Evolutionary conservation across 176 grass and related monocot species (phyloP).

Genomic region (Zoysia pacifica): DNA sequence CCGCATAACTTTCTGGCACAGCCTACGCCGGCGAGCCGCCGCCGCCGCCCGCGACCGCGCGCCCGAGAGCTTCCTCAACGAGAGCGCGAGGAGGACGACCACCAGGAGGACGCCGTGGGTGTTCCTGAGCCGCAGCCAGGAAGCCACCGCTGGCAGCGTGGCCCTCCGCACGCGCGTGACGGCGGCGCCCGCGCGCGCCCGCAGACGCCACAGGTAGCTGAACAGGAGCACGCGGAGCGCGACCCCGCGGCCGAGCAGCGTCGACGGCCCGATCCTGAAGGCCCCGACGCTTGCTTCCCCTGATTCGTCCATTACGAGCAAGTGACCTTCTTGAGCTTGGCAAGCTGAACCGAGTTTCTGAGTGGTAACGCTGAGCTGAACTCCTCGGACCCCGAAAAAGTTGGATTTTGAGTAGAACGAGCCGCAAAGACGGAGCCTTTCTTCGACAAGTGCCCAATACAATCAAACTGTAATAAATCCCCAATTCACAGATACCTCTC

Average conservation of each 20-base stretch:
- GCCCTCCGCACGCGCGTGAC: slow-evolving; percentile 28
- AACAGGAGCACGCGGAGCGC: slow-evolving; percentile 77
- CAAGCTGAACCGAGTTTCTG: neutral
- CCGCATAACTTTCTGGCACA: slow-evolving; percentile 65
- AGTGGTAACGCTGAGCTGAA: slow-evolving; percentile 10
- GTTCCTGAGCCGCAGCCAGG: slow-evolving; percentile 76
- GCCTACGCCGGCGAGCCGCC: slow-evolving; percentile 56
- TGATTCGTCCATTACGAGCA: slow-evolving; percentile 54
- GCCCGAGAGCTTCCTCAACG: slow-evolving; percentile 55
- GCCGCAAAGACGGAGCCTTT: neutral
- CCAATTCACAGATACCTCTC: slow-evolving; percentile 6
- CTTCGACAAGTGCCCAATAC: neutral
- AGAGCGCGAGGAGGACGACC: slow-evolving; percentile 58
- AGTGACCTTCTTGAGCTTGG: neutral
- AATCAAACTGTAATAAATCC: slow-evolving; percentile 14
- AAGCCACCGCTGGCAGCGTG: slow-evolving; percentile 9
- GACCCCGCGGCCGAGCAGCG: slow-evolving; percentile 70
- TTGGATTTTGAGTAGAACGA: neutral
- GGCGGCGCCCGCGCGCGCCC: slow-evolving; percentile 35
- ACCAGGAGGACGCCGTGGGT: slow-evolving; percentile 62
- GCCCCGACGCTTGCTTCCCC: slow-evolving; percentile 61
- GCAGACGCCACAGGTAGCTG: slow-evolving; percentile 59
- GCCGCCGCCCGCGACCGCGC: slow-evolving; percentile 51
- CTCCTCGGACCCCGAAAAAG: neutral
- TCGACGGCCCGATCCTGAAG: slow-evolving; percentile 79